Base-by-base conservation (phyloP, 2,329 filamentous ascomycete genomes). In the Trichoderma oligosporum region DNA sequence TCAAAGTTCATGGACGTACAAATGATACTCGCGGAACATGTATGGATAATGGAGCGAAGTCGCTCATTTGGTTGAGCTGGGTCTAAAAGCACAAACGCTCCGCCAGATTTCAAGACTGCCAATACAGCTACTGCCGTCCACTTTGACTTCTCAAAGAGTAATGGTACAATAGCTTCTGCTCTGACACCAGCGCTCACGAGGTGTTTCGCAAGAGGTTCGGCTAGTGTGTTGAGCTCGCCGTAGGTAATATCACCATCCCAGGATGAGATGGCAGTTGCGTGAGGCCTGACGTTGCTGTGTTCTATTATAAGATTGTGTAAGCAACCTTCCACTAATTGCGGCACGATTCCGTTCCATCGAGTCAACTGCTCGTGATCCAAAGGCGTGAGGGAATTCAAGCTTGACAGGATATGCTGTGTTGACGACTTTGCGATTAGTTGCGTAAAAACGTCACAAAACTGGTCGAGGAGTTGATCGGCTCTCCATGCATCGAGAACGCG, bases 171-270 rank as follows among this genome's bases (percentile, higher is more conserved):
- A 1, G 25, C 18, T 12, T 59, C 60, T 1, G 52, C 36, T 1
- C 56, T 47, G 9, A 62, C 39, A 7, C 58, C 3, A 1, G 52
- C 14, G 14, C 9, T 22, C 11, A 39, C 39, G 4, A 63, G 61
- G 12, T 48, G 57, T 6, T 11, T n/a, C 12, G 63, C 62, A 4
- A 65, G 45, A 2, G 31, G 22, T 2, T 59, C 48, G 2, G 66
- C 39, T 0, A 56, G 1, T 0, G 11, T 27, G 8, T 67, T 46
- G 0, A 78, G 65, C 18, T 78, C 70, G 55, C 62, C 52, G 57
- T 76, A 77, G 5, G 74, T 76, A 39, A 78, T 70, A 14, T 64
- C 60, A 14, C 73, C 76, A 60, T 79, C 77, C 75, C 76, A 79
- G 0, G 76, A 74, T n/a, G 72, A 64, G 14, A 79, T 68, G 1